Evolutionary conservation across 1,284 basidiomycete genomes (phyloP).

Genomic region (Cutaneotrichosporon cavernicola): DNA sequence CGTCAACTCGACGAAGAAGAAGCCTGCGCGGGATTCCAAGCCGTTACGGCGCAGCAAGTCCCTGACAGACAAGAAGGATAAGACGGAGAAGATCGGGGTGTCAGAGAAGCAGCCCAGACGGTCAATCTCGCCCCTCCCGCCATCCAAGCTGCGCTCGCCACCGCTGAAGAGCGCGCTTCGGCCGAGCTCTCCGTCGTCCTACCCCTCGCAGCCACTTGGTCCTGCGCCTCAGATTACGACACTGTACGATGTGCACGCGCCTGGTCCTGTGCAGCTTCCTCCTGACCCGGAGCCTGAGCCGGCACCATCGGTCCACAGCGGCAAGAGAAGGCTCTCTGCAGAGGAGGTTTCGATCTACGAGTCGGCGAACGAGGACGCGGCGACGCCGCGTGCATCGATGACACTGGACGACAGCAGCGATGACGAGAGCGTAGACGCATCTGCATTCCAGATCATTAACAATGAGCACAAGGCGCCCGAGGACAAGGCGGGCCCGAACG

Average conservation of each 20-base stretch:
- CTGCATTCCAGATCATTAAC: constrained; percentile 44
- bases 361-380: constrained; percentile 44
- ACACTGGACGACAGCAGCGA: constrained; percentile 35
- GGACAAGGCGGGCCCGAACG: not conserved
- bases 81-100: constrained; percentile 1
- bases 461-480: constrained; percentile 34
- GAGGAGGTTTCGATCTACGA: constrained; percentile 49
- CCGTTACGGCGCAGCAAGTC: constrained; percentile 12
- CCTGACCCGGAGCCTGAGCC: constrained; percentile 19
- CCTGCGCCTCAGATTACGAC: constrained; percentile 25
- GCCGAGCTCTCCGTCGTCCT: constrained; percentile 38
- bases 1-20: constrained; percentile 19
- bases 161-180: constrained; percentile 52
- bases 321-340: not conserved
- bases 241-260: constrained; percentile 43
- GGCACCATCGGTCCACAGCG: not conserved
- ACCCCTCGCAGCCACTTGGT: constrained; percentile 1
- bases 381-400: constrained; percentile 4
- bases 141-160: constrained; percentile 41
- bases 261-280: constrained; percentile 41
- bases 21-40: not conserved
- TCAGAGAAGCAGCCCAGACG: constrained; percentile 3
- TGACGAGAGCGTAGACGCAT: constrained; percentile 29
- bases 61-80: constrained; percentile 17
- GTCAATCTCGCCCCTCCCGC: constrained; percentile 40